These are phyloP conservation scores for Colletotrichum cereale DNA, from an alignment of 2,329 filamentous ascomycete genomes.

Conservation along the genomic window DNA sequence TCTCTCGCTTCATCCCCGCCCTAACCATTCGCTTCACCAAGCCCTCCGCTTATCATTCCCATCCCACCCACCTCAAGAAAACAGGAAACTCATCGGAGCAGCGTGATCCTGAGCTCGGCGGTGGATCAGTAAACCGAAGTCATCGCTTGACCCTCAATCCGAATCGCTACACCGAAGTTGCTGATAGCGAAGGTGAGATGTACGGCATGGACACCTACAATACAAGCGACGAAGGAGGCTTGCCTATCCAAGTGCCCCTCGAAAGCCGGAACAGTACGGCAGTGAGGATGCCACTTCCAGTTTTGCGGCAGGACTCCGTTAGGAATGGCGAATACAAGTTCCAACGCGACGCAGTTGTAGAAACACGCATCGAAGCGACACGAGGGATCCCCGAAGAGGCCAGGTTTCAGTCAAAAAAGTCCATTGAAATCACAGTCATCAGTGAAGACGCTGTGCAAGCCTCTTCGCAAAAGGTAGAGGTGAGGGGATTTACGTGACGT, in stretches of 20 bases:
- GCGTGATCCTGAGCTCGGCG: slow-evolving; percentile 27
- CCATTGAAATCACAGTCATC: slow-evolving; percentile 25
- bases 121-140: background rate
- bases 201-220: slow-evolving; percentile 25
- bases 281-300: background rate
- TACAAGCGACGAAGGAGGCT: background rate
- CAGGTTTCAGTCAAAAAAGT: background rate
- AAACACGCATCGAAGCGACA: slow-evolving; percentile 27
- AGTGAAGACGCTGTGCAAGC: slow-evolving; percentile 28
- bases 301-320: slow-evolving; percentile 4
- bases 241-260: background rate
- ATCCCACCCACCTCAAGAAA: slow-evolving; percentile 5
- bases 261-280: no score
- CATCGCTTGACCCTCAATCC: background rate
- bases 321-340: background rate
- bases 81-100: slow-evolving; percentile 1
- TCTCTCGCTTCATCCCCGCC: slow-evolving; percentile 29
- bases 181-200: slow-evolving; percentile 28
- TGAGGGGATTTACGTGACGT: slow-evolving; percentile 2
- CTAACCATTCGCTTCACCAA: slow-evolving; percentile 15
- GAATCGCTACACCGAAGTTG: background rate
- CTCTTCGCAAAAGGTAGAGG: slow-evolving; percentile 10
- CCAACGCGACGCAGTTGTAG: background rate
- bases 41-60: slow-evolving; percentile 10
- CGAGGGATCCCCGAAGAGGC: background rate